Evolutionary conservation across 225 moss, liverwort and hornwort species (phyloP).

Genomic region (Thuidium tamariscinum): DNA sequence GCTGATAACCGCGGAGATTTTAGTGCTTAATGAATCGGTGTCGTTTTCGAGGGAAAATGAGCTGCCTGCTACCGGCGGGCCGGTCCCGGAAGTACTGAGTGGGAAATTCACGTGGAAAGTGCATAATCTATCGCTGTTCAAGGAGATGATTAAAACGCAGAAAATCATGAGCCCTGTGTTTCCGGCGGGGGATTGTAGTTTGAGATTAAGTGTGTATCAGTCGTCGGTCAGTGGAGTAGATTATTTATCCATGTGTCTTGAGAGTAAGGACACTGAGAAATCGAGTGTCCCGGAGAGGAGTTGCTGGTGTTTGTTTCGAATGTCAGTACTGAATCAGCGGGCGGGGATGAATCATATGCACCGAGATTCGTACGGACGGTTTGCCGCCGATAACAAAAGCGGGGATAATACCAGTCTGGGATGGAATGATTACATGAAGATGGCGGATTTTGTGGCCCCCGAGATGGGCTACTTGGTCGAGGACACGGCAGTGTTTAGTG

Average conservation of each 20-base stretch:
- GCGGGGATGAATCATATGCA: conserved; percentile 99
- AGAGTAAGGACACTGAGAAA: conserved; percentile 99
- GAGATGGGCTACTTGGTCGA: conserved; percentile 98
- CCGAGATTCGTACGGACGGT: conserved; percentile 95
- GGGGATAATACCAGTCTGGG: conserved; percentile 99
- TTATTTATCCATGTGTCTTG: conserved; percentile 97
- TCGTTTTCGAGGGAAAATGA: conserved; percentile 98
- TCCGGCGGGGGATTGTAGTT: conserved; percentile 98
- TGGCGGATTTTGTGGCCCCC: conserved; percentile 95
- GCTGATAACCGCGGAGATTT: conserved; percentile 93
- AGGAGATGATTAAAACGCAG: conserved; percentile 99
- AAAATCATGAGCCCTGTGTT: conserved; percentile 99
- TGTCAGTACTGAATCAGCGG: conserved; percentile 95
- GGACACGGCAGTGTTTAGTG: conserved; percentile 96
- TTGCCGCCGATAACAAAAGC: conserved; percentile 98
- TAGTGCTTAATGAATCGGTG: conserved; percentile 91
- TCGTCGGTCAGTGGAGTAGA: conserved; percentile 96
- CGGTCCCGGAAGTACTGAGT: conserved; percentile 92
- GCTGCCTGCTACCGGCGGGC: conserved; percentile 70
- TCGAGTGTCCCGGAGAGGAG: conserved; percentile 94
- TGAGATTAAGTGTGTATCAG: conserved; percentile 96
- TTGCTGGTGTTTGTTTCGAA: conserved; percentile 98
- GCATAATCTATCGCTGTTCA: conserved; percentile 92
- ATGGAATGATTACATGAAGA: conserved; percentile 99
- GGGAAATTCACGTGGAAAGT: conserved; percentile 99